Evolutionary conservation across 495 filamentous ascomycete species (phyloP), one percentile per base, ranked within the genome.

Genomic region (Tuber aestivum): DNA sequence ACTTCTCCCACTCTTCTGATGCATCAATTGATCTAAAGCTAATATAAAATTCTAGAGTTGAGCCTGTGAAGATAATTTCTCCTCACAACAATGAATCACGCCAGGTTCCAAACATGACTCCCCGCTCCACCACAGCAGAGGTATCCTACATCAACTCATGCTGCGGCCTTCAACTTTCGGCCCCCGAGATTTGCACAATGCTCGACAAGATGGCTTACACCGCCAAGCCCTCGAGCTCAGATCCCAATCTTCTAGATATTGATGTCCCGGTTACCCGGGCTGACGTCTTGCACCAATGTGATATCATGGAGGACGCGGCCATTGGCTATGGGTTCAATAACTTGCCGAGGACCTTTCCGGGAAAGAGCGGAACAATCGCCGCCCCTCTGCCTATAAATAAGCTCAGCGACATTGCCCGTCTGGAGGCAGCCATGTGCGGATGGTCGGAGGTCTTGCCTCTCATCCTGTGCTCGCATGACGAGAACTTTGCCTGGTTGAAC

Each of bases 231-330:
- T 94, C 93, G 0, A 82, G 83, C 35, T 83, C 87, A 72, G 87
- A 91, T 74, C 81, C 86, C 38, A 88, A 92, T 77, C 83, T 92
- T 50, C 88, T 98, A 78, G 90, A 94, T 74, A 90, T 97, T 37
- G 87, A 90, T 44, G 87, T 98, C 61, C 95, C 95, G 16, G 89
- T 94, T 40, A 97, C 93, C 61, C 90, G 95, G 40, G 94, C 95
- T 10, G 95, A 98, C 85, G 91, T 99, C 35, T 89, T 99, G 32
- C 96, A 99, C 84, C 91, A 97, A 84, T 94, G 92, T 78, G 95
- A 99, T 83, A 93, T 99, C 80, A 98, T 99, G 95, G 95, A 99
- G 85, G 95, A 99, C 84, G 90, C 95, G 27, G 95, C 94, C 27
- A 93, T 99, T 76, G 93, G 92, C 27, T 96, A 97, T 85, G 95